Evolutionary conservation across 202 grass and related monocot species (phyloP), one percentile per base, ranked within the genome.

Genomic region (Setaria viridis): DNA sequence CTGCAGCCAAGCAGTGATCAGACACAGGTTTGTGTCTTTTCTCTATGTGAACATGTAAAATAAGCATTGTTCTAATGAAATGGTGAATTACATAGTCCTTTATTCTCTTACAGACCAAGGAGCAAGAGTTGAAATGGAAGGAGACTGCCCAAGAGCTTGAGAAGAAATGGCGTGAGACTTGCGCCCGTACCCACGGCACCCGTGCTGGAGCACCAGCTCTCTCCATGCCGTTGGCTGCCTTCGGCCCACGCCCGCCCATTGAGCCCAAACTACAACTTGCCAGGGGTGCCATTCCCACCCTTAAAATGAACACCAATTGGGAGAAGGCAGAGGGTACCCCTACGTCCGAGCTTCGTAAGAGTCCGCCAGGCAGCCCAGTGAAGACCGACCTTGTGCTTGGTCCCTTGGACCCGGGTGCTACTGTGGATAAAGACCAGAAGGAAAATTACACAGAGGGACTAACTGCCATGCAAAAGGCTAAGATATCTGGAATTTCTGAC

Each of bases 381-480:
- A 99, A 94, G 90, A 99, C 94, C 0, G 97, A 99, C 70, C 92
- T 99, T 66, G 89, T 76, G 60, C 93, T 99, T 51, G 88, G 97
- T 68, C 72, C 41, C 34, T 77, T 87, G 71, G 80, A 70, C 56
- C 62, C 81, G 21, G 79, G 19, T 82, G 81, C 85, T 68, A 48
- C 64, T 46, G 17, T 50, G 6, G 93, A 93, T 57, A 95, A 95
- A 77, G 81, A 88, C 9, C 90, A 79, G 15, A 85, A 74, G 21
- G 84, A 85, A 73, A 84, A 70, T 65, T 70, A 56, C 4, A 39
- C 32, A 0, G 87, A 92, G 13, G 82, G 73, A 16, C 87, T 97
- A 50, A 88, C 94, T 53, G 88, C 85, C 33, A 76, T 90, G 85
- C 92, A 93, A 60, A 94, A 87, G 83, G 90, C 94, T 48, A 99